A percentile compares a stretch with the other conserved stretches of the same genome.
Conservation (phyloP, 2,329 filamentous ascomycete genomes). For the Graphilbum sp. region DNA sequence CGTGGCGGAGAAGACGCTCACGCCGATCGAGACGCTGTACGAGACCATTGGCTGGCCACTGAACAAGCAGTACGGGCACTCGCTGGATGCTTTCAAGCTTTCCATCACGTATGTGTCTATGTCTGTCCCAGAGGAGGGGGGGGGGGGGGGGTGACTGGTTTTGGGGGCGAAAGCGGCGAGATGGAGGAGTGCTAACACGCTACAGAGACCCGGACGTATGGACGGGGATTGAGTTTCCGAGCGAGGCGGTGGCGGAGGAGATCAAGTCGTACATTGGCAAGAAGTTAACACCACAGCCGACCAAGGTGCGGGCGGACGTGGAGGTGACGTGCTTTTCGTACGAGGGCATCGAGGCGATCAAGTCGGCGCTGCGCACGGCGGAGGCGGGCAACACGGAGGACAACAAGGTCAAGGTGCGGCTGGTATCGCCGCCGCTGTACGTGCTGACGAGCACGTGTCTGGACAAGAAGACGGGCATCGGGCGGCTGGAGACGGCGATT, state of each 20-base stretch:
- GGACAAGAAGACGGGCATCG: slow-evolving; percentile 79
- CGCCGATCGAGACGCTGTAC: slow-evolving; percentile 88
- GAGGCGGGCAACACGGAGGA: slow-evolving; percentile 86
- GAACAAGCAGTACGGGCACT: slow-evolving; percentile 93
- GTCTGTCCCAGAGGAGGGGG: too few species aligned
- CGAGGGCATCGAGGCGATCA: slow-evolving; percentile 96
- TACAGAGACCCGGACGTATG: slow-evolving; percentile 82
- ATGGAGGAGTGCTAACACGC: background rate
- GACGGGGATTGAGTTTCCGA: slow-evolving; percentile 84
- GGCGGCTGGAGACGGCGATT: slow-evolving; percentile 75
- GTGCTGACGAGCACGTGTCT: slow-evolving; percentile 90
- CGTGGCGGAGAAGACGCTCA: slow-evolving; percentile 90
- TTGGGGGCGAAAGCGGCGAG: background rate
- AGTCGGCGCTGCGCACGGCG: slow-evolving; percentile 76
- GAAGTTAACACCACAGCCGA: slow-evolving; percentile 93
- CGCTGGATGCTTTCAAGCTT: slow-evolving; percentile 96
- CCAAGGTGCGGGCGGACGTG: slow-evolving; percentile 94
- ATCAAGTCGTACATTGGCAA: slow-evolving; percentile 92
- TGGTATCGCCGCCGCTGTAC: slow-evolving; percentile 94
- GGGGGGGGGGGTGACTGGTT: background rate
- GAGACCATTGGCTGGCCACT: slow-evolving; percentile 91
- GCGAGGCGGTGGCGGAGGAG: slow-evolving; percentile 70
- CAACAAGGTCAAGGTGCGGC: slow-evolving; percentile 92
- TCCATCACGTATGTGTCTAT: slow-evolving; percentile 65
- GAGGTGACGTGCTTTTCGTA: slow-evolving; percentile 93